Percentiles rank a stretch among this genome's conserved stretches.
These are phyloP conservation scores for Berberis thunbergii DNA, from an alignment of 164 flowering plant genomes.

Conservation along the genomic window DNA sequence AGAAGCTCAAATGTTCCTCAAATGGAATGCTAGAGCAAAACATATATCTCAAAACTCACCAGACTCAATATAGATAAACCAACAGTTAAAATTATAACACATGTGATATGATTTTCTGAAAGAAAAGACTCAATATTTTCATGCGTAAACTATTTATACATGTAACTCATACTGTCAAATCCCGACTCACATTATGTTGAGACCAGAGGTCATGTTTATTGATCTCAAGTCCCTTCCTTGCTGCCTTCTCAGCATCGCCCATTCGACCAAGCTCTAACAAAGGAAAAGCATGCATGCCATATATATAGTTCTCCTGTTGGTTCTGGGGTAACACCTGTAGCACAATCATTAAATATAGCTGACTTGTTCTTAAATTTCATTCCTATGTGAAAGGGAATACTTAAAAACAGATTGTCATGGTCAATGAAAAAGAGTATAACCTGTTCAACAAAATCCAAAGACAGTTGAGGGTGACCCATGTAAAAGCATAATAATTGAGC, in stretches of 20 bases:
- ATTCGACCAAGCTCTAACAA: slow-evolving; percentile 71
- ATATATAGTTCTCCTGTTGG: slow-evolving; percentile 47
- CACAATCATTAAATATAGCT: slow-evolving; percentile 1
- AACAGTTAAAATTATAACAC: too few relatives aligned
- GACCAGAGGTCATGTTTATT: slow-evolving; percentile 73
- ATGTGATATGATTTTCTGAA: not conserved
- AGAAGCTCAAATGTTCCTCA: too few relatives aligned
- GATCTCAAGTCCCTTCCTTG: slow-evolving; percentile 63
- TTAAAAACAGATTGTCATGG: not conserved
- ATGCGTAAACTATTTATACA: not conserved
- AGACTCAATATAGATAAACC: too few relatives aligned
- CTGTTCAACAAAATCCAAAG: slow-evolving; percentile 61
- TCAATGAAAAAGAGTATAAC: slow-evolving; percentile 21
- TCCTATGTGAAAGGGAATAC: too few relatives aligned
- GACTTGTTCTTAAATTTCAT: not conserved
- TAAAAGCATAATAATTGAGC: slow-evolving; percentile 73
- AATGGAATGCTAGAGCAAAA: too few relatives aligned
- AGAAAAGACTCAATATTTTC: not conserved
- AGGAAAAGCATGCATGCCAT: slow-evolving; percentile 91
- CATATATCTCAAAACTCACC: too few relatives aligned
- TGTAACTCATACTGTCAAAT: not conserved
- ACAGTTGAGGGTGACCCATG: slow-evolving; percentile 68
- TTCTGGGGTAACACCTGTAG: slow-evolving; percentile 61
- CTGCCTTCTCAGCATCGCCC: slow-evolving; percentile 76
- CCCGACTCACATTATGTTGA: slow-evolving; percentile 71